Evolutionary conservation across 352 stramenopile genomes (phyloP).

Genomic region (Blastocystis sp.): DNA sequence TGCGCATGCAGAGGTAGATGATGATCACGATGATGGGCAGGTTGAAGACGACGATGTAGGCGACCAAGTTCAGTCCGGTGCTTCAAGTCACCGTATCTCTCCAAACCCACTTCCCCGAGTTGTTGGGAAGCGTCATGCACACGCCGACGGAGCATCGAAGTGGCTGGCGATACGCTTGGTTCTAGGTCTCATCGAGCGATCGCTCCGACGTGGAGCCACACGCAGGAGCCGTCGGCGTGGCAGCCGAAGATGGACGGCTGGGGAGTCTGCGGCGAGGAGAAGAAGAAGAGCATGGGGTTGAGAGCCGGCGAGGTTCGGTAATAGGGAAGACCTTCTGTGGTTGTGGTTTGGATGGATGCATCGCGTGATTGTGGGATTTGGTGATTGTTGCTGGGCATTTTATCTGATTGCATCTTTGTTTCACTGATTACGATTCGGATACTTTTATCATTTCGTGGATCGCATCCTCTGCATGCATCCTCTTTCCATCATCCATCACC

Average conservation of each 20-base stretch:
- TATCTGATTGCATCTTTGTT: too few species aligned
- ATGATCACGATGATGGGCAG: slow-evolving; percentile 7
- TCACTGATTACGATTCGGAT: too few species aligned
- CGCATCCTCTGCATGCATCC: too few species aligned
- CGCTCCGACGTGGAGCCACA: not conserved
- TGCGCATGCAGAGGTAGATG: slow-evolving; percentile 14
- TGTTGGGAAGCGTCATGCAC: not conserved
- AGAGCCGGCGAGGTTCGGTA: not conserved
- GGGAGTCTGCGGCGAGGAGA: not conserved
- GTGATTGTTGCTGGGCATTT: too few species aligned
- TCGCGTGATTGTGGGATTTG: too few species aligned
- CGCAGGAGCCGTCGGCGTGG: not conserved
- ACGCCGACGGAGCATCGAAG: not conserved
- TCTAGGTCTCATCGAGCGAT: not conserved
- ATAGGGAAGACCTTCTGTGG: not conserved
- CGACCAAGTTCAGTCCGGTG: not conserved
- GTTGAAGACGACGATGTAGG: slow-evolving; percentile 17
- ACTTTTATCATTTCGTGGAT: too few species aligned
- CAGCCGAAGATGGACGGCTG: slow-evolving; percentile 1
- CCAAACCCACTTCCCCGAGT: not conserved
- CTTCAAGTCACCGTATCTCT: not conserved
- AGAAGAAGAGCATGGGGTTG: not conserved
- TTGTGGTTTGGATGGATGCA: too few species aligned
- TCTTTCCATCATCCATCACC: too few species aligned
- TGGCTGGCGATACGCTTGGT: not conserved